Base-by-base conservation (phyloP, 169 alveolate genomes). In the Plasmodium adleri region DNA sequence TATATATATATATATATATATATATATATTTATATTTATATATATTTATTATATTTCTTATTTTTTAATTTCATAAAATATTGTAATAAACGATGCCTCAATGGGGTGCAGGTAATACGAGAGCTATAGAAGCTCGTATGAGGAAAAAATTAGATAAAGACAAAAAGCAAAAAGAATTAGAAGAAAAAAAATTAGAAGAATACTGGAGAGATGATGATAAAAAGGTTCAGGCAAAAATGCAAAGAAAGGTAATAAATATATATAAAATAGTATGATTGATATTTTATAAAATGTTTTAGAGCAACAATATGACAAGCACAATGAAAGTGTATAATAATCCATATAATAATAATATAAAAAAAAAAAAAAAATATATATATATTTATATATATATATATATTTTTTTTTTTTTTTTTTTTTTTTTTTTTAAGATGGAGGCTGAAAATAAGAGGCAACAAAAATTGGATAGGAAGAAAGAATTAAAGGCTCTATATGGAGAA, bases 131-230 rank as follows among this genome's bases (percentile, higher is more conserved):
- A 64, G 95, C 96, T 59, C 54, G 91, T 58, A 86, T 90, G 78
- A 74, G 95, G 45, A 89, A 92, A 24, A 93, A 94, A 72, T 72
- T 80, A 59, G 96, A 92, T 72, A 92, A 89, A 32, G 86, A 72
- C 62, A 91, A 66, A 58, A 92, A 88, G 28, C 88, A 88, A 49
- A 90, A 74, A 62, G 95, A 94, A 88, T 74, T 75, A 2, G 96
- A 94, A 59, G 92, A 88, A 63, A 80, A 80, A 59, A 52, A 68
- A 59, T 80, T 93, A 54, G 95, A 92, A 43, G 93, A 92, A 26
- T 89, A 73, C 49, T 94, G 96, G 96, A 88, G 90, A 89, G 96
- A 94, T 56, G 93, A 94, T 59, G 96, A 94, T 66, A 94, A 94
- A 75, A 67, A 90, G 47, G 92, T 56, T 3, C 89, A 90, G 67